Percentiles rank a stretch among this genome's conserved stretches.
phyloP scores from a whole-genome alignment of 208 protist species.

The Tetramitus jugosus region DNA sequence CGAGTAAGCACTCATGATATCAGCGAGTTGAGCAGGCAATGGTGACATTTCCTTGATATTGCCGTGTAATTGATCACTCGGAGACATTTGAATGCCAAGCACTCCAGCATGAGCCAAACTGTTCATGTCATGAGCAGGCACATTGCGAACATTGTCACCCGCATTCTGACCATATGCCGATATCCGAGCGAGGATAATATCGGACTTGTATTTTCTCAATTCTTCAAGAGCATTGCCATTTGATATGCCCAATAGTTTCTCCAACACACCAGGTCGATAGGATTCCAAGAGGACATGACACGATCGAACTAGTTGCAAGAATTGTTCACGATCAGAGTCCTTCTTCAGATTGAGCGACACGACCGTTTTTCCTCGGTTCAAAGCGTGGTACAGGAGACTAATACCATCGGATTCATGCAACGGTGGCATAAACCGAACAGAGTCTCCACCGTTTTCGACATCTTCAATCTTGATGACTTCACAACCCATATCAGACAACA shows the following conservation, averaged over 20 bases:
- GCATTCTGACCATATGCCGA: neutral
- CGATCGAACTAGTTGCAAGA: neutral
- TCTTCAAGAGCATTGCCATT: neutral
- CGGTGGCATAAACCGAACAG: neutral
- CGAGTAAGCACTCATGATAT: neutral
- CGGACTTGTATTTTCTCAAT: neutral
- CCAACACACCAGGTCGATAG: neutral
- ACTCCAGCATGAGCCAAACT: neutral
- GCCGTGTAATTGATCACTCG: neutral
- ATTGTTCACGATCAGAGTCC: neutral
- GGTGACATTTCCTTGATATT: neutral
- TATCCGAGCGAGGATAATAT: neutral
- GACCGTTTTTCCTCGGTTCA: conserved; percentile 1
- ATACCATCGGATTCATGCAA: neutral
- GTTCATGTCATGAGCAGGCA: neutral
- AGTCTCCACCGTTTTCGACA: neutral
- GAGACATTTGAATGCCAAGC: neutral
- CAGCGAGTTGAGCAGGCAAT: neutral
- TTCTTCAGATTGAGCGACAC: neutral
- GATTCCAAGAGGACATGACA: neutral
- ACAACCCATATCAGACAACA: neutral
- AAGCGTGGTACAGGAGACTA: neutral
- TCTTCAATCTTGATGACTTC: conserved; percentile 12
- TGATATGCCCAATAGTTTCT: neutral
- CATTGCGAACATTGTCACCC: neutral